phyloP scores from a whole-genome alignment of 177 flowering plant genomes.

The Vitis hybrid region DNA sequence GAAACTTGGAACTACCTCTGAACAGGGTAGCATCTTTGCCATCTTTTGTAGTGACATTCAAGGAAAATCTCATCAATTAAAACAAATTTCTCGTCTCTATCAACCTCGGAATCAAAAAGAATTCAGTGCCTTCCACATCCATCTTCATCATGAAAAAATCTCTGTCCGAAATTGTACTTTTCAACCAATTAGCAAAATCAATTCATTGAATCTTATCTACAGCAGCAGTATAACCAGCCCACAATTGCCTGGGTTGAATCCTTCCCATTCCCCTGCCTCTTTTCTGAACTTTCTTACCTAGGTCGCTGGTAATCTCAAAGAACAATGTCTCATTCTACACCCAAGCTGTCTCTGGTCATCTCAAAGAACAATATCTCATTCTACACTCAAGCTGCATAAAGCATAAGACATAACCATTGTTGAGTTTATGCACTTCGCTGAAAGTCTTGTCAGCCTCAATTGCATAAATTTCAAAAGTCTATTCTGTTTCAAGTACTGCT shows the following conservation, averaged over 20 bases:
- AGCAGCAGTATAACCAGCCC: constrained; percentile 24
- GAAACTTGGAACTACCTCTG: constrained; percentile 68
- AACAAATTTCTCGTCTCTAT: constrained; percentile 83
- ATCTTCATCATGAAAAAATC: constrained; percentile 96
- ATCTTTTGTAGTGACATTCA: constrained; percentile 92
- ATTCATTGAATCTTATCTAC: constrained; percentile 73
- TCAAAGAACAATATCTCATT: constrained; percentile 76
- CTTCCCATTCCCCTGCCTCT: constrained; percentile 76
- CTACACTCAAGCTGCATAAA: constrained; percentile 86
- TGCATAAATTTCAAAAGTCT: constrained; percentile 79
- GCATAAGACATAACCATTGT: constrained; percentile 60
- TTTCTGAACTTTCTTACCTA: constrained; percentile 39
- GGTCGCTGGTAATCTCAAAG: constrained; percentile 6
- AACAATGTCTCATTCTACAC: too few relatives aligned
- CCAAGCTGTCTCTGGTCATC: constrained; percentile 40
- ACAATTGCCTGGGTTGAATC: constrained; percentile 47
- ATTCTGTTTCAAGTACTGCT: constrained; percentile 88
- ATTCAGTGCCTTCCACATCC: constrained; percentile 97
- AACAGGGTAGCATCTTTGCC: constrained; percentile 91
- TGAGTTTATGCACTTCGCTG: constrained; percentile 48
- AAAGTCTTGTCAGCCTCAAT: constrained; percentile 85
- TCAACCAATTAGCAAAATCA: constrained; percentile 87
- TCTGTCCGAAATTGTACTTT: constrained; percentile 52
- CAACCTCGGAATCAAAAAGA: constrained; percentile 79
- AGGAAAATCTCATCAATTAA: constrained; percentile 86